Percentiles rank a stretch among this genome's conserved stretches.
phyloP scores from a whole-genome alignment of 1,139 yeast genomes.

The Candida neerlandica region DNA sequence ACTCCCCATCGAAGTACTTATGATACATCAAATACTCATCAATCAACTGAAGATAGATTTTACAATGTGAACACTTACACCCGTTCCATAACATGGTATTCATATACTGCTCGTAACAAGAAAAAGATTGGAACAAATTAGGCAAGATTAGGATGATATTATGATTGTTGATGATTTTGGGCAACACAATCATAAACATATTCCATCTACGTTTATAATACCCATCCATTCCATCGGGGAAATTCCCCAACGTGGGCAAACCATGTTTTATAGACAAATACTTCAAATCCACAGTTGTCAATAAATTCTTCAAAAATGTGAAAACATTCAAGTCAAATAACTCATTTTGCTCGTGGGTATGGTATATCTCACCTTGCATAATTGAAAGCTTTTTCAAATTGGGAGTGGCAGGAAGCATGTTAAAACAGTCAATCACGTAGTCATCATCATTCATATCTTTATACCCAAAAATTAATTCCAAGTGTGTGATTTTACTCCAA shows the following conservation, averaged over 20 bases:
- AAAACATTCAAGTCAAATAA: slow-evolving; percentile 56
- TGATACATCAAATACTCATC: slow-evolving; percentile 67
- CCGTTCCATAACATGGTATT: slow-evolving; percentile 78
- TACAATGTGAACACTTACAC: slow-evolving; percentile 63
- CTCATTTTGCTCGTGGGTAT: slow-evolving; percentile 52
- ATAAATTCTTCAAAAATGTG: slow-evolving; percentile 37
- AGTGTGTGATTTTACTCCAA: slow-evolving; percentile 22
- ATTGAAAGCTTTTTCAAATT: slow-evolving; percentile 44
- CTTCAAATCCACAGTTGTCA: slow-evolving; percentile 26
- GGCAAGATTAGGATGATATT: slow-evolving; percentile 55
- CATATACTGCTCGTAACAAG: slow-evolving; percentile 70
- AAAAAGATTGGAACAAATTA: slow-evolving; percentile 55
- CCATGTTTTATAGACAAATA: slow-evolving; percentile 52
- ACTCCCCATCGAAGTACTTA: slow-evolving; percentile 51
- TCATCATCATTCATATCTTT: slow-evolving; percentile 38
- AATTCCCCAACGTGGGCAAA: slow-evolving; percentile 37
- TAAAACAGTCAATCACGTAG: slow-evolving; percentile 45
- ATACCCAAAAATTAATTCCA: slow-evolving; percentile 31
- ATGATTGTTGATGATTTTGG: slow-evolving; percentile 35
- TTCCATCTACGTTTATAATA: slow-evolving; percentile 61
- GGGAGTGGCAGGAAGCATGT: slow-evolving; percentile 21
- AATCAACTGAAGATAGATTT: slow-evolving; percentile 45
- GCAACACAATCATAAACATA: slow-evolving; percentile 50
- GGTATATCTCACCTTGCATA: slow-evolving; percentile 40
- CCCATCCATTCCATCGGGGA: slow-evolving; percentile 67